Percentiles rank a stretch among this genome's conserved stretches.
Conservation (phyloP, 306 rosid genomes). For the Astragalus membranaceus region DNA sequence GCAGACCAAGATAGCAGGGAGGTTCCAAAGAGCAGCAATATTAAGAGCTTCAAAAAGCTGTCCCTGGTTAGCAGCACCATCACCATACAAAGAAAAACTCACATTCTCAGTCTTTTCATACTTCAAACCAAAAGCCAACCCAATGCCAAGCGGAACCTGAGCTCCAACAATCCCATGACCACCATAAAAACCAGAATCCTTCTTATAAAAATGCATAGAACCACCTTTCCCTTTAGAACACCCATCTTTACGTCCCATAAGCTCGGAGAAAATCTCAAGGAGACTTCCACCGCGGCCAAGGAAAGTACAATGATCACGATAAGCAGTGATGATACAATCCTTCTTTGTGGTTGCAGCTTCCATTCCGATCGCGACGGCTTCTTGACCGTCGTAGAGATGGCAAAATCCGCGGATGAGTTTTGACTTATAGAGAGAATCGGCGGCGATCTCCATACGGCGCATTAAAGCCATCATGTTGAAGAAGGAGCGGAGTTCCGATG, state of each 20-base stretch:
- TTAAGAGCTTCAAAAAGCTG: slow-evolving; percentile 88
- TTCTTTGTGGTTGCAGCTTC: slow-evolving; percentile 62
- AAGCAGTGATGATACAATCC: slow-evolving; percentile 71
- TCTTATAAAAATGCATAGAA: slow-evolving; percentile 83
- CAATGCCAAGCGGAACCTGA: slow-evolving; percentile 78
- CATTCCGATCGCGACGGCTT: slow-evolving; percentile 80
- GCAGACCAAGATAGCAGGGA: slow-evolving; percentile 86
- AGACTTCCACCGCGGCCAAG: slow-evolving; percentile 70
- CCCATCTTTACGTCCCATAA: slow-evolving; percentile 71
- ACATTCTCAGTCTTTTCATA: slow-evolving; percentile 65
- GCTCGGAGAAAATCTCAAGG: slow-evolving; percentile 50
- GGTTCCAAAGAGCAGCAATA: slow-evolving; percentile 82
- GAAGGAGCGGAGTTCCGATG: slow-evolving; percentile 52
- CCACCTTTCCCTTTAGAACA: slow-evolving; percentile 86
- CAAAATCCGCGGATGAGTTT: slow-evolving; percentile 89
- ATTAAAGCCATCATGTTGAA: slow-evolving; percentile 67
- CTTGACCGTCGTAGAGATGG: slow-evolving; percentile 90
- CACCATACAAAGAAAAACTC: slow-evolving; percentile 68
- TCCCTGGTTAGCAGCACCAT: slow-evolving; percentile 93
- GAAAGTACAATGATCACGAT: slow-evolving; percentile 78
- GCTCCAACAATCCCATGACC: slow-evolving; percentile 96
- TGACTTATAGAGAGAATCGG: slow-evolving; percentile 89
- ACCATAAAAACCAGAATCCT: slow-evolving; percentile 62
- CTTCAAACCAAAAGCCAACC: slow-evolving; percentile 75
- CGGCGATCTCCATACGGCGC: slow-evolving; percentile 92